Conservation (phyloP, 78 protist species). For the Tieghemostelium lacteum region DNA sequence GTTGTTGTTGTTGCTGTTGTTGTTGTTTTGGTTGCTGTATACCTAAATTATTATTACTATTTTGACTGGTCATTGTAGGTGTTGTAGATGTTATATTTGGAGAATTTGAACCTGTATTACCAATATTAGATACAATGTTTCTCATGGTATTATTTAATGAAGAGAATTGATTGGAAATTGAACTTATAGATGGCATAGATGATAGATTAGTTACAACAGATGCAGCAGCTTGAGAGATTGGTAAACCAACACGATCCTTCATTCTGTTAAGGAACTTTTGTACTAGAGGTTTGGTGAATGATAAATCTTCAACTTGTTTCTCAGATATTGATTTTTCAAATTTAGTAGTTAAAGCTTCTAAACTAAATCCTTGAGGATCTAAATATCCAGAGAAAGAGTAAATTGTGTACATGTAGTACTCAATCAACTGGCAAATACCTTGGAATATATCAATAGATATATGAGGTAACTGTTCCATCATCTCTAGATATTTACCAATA, state of each 20-base stretch:
- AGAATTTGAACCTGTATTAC: neutral
- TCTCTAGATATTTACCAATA: conserved; percentile 74
- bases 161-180: conserved; percentile 21
- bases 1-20: neutral
- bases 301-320: conserved; percentile 48
- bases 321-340: conserved; percentile 58
- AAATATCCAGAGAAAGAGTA: conserved; percentile 51
- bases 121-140: conserved; percentile 21
- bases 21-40: neutral
- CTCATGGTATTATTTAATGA: conserved; percentile 26
- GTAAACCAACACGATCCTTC: conserved; percentile 50
- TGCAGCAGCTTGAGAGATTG: conserved; percentile 4
- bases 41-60: too few species aligned
- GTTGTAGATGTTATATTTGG: neutral
- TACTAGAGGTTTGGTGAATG: conserved; percentile 66
- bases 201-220: conserved; percentile 12
- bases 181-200: conserved; percentile 4
- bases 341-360: conserved; percentile 64
- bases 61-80: neutral
- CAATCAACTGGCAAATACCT: conserved; percentile 67
- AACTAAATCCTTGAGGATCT: conserved; percentile 72
- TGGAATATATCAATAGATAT: conserved; percentile 58
- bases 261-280: conserved; percentile 24
- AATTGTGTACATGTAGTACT: conserved; percentile 76
- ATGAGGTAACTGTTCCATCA: conserved; percentile 79